Base-by-base conservation (phyloP, 257 asterid genomes). In the Penstemon newberryi region DNA sequence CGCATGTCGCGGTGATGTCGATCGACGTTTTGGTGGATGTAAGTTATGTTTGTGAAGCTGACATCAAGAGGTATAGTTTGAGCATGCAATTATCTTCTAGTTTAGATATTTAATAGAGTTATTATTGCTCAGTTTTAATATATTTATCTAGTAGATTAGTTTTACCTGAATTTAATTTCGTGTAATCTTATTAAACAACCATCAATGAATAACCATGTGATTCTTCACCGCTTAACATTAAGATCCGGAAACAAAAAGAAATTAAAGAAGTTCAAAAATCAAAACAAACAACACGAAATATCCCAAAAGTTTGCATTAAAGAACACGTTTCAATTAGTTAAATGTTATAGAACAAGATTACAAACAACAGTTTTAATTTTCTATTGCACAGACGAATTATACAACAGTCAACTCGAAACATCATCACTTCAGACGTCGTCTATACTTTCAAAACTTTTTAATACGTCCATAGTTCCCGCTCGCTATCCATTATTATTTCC, bases 401-500 rank as follows among this genome's bases (percentile, higher is more conserved):
- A 42, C 8, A 58, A 12, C 39, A 58, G 12, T 37, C 64, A 58
- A 25, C 33, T 25, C 33, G 46, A 58, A 38, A 25, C 42, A 36
- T 38, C 64, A 38, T 6, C 3, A 58, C 18, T 36, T 58, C 12
- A 58, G 45, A 8, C 63, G 44, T 11, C 19, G 44, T 11, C 19
- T 58, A 33, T 56, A 41, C 66, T 12, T 40, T 25, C 44, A 9
- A 62, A 62, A 43, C 42, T 62, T 39, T 45, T 38, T 33, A 39
- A 53, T 19, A 68, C 52, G 37, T 49, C 73, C 19, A n/a, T 4
- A 25, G 43, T 25, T 63, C 39, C 63, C 47, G 38, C 41, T 66
- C 71, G 8, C 82, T 80, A 83, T 69, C 88, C 83, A 8, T 80
- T 87, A 64, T 71, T 82, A 55, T 77, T 25, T 25, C 33, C 33